A percentile compares a stretch with the other conserved stretches of the same genome.
These are phyloP conservation scores for Yamadazyma kitorensis DNA, from an alignment of 805 yeast genomes.

Conservation along the genomic window DNA sequence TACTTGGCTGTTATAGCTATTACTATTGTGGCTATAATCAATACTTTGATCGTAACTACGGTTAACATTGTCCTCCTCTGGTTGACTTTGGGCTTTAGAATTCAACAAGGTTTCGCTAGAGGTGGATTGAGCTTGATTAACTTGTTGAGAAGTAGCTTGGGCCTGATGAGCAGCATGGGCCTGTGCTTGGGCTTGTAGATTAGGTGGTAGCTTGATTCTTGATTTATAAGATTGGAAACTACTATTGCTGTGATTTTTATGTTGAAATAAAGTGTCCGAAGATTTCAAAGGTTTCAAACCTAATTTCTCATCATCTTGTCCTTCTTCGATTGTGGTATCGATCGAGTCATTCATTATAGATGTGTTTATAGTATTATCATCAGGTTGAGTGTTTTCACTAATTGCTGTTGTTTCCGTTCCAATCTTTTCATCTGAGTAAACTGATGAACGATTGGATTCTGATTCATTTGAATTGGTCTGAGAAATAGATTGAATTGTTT, in stretches of 20 bases:
- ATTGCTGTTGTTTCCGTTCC: background rate
- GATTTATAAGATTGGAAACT: slow-evolving; percentile 29
- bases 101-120: no score
- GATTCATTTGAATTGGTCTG: slow-evolving; percentile 4
- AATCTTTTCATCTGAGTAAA: slow-evolving; percentile 17
- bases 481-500: no score
- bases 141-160: background rate
- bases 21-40: no score
- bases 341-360: slow-evolving; percentile 5
- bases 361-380: slow-evolving; percentile 3
- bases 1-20: no score
- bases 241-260: slow-evolving; percentile 18
- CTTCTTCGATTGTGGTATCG: slow-evolving; percentile 3
- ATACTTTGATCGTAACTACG: no score
- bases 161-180: background rate
- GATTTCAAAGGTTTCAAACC: slow-evolving; percentile 4
- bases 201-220: slow-evolving; percentile 30
- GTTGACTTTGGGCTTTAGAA: no score
- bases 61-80: no score
- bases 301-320: slow-evolving; percentile 1
- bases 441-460: slow-evolving; percentile 16
- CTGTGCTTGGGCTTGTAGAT: slow-evolving; percentile 19
- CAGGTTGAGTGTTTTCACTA: background rate
- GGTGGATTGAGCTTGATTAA: no score
- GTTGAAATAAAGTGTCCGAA: slow-evolving; percentile 10